Conservation (phyloP, 176 grass and related monocot genomes). For the Melocanna baccifera region DNA sequence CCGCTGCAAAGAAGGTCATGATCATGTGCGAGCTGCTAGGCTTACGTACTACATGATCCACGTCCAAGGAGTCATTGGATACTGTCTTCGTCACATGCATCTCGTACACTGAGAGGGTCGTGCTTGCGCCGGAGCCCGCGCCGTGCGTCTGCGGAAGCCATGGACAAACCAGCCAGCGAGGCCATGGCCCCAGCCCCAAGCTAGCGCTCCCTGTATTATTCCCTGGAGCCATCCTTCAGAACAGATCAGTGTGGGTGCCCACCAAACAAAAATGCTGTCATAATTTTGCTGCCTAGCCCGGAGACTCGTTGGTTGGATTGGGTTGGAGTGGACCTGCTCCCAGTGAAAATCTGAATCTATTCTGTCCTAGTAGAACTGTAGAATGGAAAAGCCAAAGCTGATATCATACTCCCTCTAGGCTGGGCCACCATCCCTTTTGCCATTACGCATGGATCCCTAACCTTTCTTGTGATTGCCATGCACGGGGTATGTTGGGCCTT, state of each 20-base stretch:
- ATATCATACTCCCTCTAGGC: no score
- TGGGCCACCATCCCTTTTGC: no score
- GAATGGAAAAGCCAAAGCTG: not conserved
- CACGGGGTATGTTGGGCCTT: not conserved
- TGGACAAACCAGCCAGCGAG: not conserved
- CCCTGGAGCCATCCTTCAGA: not conserved
- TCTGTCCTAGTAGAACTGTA: not conserved
- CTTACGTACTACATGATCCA: not conserved
- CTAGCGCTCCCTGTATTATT: not conserved
- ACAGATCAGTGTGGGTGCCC: not conserved
- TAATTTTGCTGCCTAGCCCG: slow-evolving; percentile 25
- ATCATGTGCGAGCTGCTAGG: not conserved
- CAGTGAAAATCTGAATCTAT: not conserved
- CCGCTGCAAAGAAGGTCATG: not conserved
- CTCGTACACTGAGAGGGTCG: no score
- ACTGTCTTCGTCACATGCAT: no score
- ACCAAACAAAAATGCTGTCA: not conserved
- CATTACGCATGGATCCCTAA: not conserved
- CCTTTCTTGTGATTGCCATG: not conserved
- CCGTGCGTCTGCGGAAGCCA: not conserved
- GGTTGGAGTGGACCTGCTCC: no score
- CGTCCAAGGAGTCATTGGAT: not conserved
- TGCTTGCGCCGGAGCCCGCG: not conserved
- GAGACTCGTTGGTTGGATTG: not conserved
- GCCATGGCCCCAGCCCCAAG: not conserved